Percentiles rank a stretch among this genome's conserved stretches.
These are phyloP conservation scores for Penicillium crystallinum DNA, from an alignment of 495 filamentous ascomycete species.

Conservation along the genomic window DNA sequence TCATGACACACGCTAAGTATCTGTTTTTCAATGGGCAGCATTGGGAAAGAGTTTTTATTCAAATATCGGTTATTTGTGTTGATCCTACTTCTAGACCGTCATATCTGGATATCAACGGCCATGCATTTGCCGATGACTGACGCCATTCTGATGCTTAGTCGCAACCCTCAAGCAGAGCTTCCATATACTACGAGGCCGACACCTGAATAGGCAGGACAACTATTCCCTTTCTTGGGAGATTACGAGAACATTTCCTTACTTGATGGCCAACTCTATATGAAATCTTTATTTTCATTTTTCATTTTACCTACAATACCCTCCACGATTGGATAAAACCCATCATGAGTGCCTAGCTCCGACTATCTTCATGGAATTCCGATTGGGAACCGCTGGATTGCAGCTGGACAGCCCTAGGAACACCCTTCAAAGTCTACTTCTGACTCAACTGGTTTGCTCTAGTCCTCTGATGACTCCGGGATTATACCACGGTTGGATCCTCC, in stretches of 20 bases:
- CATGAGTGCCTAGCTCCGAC: background rate
- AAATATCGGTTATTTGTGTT: background rate
- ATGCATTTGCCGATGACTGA: background rate
- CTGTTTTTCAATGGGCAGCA: background rate
- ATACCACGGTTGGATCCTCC: background rate
- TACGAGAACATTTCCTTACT: background rate
- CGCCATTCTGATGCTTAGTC: constrained; percentile 2
- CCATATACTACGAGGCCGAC: background rate
- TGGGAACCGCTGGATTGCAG: background rate
- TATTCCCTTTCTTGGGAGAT: background rate
- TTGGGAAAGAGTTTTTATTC: background rate
- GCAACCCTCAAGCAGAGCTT: background rate
- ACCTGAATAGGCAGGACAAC: background rate
- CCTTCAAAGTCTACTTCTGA: background rate
- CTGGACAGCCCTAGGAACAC: no score
- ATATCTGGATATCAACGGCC: background rate
- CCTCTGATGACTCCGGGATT: background rate
- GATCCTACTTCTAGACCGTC: background rate
- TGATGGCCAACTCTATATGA: background rate
- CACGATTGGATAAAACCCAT: background rate
- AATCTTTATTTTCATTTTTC: no score
- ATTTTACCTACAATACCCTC: background rate
- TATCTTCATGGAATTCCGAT: background rate
- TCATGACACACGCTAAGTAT: no score
- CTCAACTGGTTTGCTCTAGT: background rate